phyloP scores from a whole-genome alignment of 2,329 filamentous ascomycete genomes.

The Botryosphaeria dothidea region DNA sequence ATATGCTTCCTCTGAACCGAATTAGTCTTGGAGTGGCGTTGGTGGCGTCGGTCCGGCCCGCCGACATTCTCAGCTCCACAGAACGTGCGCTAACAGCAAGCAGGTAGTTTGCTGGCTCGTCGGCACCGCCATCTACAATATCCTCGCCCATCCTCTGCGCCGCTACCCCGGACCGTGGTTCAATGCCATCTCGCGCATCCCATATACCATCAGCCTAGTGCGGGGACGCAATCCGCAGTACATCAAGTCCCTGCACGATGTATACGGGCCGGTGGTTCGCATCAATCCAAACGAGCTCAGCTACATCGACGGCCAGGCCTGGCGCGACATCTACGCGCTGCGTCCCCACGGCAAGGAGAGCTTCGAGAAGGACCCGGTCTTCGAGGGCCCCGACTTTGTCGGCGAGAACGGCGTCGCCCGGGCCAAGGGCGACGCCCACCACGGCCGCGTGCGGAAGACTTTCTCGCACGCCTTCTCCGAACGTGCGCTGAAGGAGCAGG shows the following conservation, averaged over 20 bases:
- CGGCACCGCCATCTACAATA: constrained; percentile 27
- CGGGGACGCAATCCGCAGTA: constrained; percentile 30
- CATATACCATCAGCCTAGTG: constrained; percentile 30
- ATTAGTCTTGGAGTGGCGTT: no score
- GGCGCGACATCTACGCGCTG: constrained; percentile 44
- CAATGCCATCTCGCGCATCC: constrained; percentile 31
- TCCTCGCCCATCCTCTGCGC: constrained; percentile 45
- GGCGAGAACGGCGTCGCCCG: constrained; percentile 34
- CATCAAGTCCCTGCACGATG: constrained; percentile 36
- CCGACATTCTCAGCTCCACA: no score
- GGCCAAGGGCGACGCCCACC: constrained; percentile 42
- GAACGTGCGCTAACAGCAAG: no score
- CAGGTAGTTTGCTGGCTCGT: no score
- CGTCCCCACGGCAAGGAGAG: constrained; percentile 19
- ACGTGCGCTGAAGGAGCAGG: constrained; percentile 41
- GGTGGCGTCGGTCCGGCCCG: no score
- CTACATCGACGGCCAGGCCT: constrained; percentile 44
- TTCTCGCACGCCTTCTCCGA: constrained; percentile 44
- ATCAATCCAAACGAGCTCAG: constrained; percentile 39
- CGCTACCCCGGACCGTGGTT: constrained; percentile 46
- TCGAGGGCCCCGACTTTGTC: constrained; percentile 31
- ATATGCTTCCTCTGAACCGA: no score
- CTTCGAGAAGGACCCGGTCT: constrained; percentile 31
- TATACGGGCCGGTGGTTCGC: constrained; percentile 45
- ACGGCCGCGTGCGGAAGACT: constrained; percentile 40